Evolutionary conservation across 306 rosid species (phyloP).

Genomic region (Lagenaria siceraria): DNA sequence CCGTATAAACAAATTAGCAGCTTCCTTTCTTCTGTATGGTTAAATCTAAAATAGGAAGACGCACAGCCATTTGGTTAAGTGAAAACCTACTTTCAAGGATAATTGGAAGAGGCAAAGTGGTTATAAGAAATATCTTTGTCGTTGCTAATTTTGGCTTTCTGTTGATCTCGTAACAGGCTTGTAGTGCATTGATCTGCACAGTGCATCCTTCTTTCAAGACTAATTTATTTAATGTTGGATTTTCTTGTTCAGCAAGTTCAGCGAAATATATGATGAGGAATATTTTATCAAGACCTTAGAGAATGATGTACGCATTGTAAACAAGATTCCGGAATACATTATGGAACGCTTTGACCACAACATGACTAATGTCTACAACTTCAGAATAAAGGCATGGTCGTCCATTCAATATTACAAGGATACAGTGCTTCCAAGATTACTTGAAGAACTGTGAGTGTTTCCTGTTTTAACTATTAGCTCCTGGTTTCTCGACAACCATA

Average conservation of each 20-base stretch:
- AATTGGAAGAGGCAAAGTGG: not conserved
- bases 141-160: not conserved
- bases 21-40: not conserved
- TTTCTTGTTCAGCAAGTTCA: slow-evolving; percentile 64
- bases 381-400: slow-evolving; percentile 94
- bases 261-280: slow-evolving; percentile 80
- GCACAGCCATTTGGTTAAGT: not conserved
- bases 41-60: not conserved
- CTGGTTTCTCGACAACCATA: not conserved
- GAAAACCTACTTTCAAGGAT: not conserved
- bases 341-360: slow-evolving; percentile 96
- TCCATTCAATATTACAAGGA: slow-evolving; percentile 71
- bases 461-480: slow-evolving; percentile 11
- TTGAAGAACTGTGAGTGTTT: slow-evolving; percentile 86
- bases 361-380: slow-evolving; percentile 85
- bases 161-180: not conserved
- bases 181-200: not conserved
- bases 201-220: not conserved
- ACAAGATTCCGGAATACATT: slow-evolving; percentile 67
- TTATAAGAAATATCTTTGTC: not conserved
- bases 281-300: slow-evolving; percentile 51
- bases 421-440: slow-evolving; percentile 75
- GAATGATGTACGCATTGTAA: slow-evolving; percentile 77
- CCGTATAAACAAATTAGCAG: not conserved
- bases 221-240: slow-evolving; percentile 23